phyloP scores from a whole-genome alignment of 2,329 filamentous ascomycete genomes.

The Fusarium oxysporum region DNA sequence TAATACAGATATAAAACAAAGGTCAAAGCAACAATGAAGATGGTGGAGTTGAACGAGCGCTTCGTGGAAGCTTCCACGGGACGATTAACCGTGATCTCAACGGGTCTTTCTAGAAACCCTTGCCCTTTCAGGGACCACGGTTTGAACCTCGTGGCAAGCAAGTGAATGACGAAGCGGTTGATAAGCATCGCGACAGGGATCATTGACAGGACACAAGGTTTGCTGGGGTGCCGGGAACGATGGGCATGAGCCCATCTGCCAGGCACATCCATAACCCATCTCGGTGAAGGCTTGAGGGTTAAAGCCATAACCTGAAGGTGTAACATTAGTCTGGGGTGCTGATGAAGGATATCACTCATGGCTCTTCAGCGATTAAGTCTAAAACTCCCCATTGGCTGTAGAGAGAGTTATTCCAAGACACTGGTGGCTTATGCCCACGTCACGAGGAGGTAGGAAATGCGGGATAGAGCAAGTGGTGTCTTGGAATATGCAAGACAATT shows the following conservation, averaged over 20 bases:
- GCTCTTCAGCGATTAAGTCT: neutral
- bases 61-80: constrained; percentile 29
- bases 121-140: constrained; percentile 17
- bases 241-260: constrained; percentile 22
- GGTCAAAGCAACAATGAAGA: neutral
- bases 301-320: constrained; percentile 32
- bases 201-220: constrained; percentile 27
- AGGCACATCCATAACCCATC: constrained; percentile 12
- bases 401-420: neutral
- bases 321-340: constrained; percentile 32
- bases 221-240: constrained; percentile 22
- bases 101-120: constrained; percentile 11
- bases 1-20: neutral
- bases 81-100: constrained; percentile 27
- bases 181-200: constrained; percentile 35
- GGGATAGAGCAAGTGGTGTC: constrained; percentile 2
- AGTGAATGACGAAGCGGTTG: constrained; percentile 37
- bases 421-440: neutral
- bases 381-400: neutral
- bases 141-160: constrained; percentile 16
- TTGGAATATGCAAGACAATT: constrained; percentile 14
- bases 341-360: constrained; percentile 3
- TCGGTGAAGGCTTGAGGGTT: constrained; percentile 21
- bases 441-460: constrained; percentile 8
- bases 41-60: neutral